These are phyloP conservation scores for Vitis rupestris DNA, from an alignment of 164 flowering plant species.

Conservation along the genomic window DNA sequence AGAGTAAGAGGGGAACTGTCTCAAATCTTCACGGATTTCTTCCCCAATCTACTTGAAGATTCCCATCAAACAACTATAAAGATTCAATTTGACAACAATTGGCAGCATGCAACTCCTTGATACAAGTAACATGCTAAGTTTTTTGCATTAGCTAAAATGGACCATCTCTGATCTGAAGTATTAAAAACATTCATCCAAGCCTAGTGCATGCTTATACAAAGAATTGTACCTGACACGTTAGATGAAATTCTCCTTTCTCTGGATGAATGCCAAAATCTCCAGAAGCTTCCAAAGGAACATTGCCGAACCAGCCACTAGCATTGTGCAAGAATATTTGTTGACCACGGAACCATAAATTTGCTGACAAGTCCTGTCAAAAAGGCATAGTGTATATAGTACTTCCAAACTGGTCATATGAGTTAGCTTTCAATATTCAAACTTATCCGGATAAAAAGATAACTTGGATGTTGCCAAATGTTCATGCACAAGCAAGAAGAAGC, in stretches of 20 bases:
- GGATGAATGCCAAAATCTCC: slow-evolving; percentile 98
- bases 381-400: background rate
- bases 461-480: background rate
- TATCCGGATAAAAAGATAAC: background rate
- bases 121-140: background rate
- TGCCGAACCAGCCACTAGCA: slow-evolving; percentile 95
- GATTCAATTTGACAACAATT: no score
- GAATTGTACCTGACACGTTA: slow-evolving; percentile 87
- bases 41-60: no score
- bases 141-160: background rate
- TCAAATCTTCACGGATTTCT: no score
- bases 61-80: no score
- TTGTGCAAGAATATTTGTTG: slow-evolving; percentile 86
- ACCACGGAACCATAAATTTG: slow-evolving; percentile 86
- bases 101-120: background rate
- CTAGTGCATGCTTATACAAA: background rate
- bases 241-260: slow-evolving; percentile 96
- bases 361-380: slow-evolving; percentile 50
- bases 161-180: background rate
- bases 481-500: background rate
- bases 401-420: slow-evolving; percentile 2
- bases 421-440: background rate
- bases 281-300: slow-evolving; percentile 92
- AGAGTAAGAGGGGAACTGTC: no score
- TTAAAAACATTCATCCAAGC: background rate